Evolutionary conservation across 768 basidiomycete species (phyloP).

Genomic region (Mycena amicta): DNA sequence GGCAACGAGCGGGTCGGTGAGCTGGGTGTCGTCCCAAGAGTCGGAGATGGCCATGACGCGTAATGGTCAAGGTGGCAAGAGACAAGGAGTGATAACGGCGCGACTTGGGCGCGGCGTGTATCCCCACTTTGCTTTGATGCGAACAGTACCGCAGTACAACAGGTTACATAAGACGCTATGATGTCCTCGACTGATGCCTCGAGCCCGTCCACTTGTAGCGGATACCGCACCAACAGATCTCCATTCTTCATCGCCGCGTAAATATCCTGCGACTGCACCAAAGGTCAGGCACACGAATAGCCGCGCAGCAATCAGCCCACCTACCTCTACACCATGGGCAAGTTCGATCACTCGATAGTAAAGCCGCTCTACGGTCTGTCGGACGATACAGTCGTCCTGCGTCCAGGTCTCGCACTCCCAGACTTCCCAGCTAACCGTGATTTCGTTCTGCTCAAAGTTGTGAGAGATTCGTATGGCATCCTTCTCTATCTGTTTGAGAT

Average conservation of each 20-base stretch:
- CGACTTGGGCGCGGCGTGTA: constrained; percentile 11
- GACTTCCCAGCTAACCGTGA: constrained; percentile 51
- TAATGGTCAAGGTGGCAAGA: constrained; percentile 7
- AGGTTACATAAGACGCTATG: background rate
- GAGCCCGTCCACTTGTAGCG: constrained; percentile 23
- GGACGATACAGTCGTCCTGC: constrained; percentile 44
- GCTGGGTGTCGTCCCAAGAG: constrained; percentile 12
- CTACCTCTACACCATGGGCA: constrained; percentile 51
- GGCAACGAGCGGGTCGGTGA: constrained; percentile 17
- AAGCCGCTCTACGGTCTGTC: constrained; percentile 50
- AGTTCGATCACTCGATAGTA: constrained; percentile 51
- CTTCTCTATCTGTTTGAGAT: constrained; percentile 50
- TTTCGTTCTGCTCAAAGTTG: constrained; percentile 43
- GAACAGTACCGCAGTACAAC: no score
- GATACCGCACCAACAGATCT: constrained; percentile 48
- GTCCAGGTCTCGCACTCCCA: constrained; percentile 43
- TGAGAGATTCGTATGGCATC: constrained; percentile 49
- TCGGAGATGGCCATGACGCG: constrained; percentile 13
- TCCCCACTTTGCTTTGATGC: no score
- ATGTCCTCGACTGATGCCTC: constrained; percentile 3
- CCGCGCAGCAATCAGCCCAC: constrained; percentile 10
- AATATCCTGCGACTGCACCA: constrained; percentile 49
- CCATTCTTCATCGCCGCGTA: constrained; percentile 47
- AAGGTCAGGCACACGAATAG: background rate
- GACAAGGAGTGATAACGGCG: background rate